Evolutionary conservation across 768 basidiomycete species (phyloP), one percentile per base, ranked within the genome.

Genomic region (Phallus indusiatus): DNA sequence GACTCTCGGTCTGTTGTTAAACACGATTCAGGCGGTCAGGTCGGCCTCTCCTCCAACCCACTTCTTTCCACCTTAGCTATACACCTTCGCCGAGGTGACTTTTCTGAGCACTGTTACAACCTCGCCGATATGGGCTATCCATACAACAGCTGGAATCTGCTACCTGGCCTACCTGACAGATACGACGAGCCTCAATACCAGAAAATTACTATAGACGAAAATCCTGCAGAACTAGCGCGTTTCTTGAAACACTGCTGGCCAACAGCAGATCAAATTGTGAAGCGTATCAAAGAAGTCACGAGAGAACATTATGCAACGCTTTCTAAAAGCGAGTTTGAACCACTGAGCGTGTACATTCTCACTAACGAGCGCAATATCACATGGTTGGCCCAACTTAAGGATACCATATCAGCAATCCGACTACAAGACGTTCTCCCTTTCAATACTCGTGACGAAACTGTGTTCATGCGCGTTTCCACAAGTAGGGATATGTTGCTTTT

Each of bases 41-140:
- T 4, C 42, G 2, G 14, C n/a, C n/a, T 11, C n/a, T 42, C 42
- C 12, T n/a, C 42, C 42, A n/a, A 42, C n/a, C 42, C 42, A 10
- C 42, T 42, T 42, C 42, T 42, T 42, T 42, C 42, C 12, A 42
- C 42, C 42, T 72, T 85, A 28, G 83, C 75, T 14, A 65, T 85
- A 0, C 82, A 85, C 64, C 63, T 84, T 28, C 78, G 83, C 5
- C 73, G 80, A 14, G 83, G 83, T 24, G 82, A 83, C 67, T 83
- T 78, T 64, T 67, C 68, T 49, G 65, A 67, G 1, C 81, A 83
- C 64, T 84, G 83, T 65, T 54, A 60, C 10, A 64, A 71, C 28
- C 73, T 83, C 20, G 73, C 71, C 0, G 64, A 69, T 24, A 77
- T 73, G 71, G 63, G 63, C 12, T 70, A 77, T 9, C 59, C 64